phyloP scores from a whole-genome alignment of 768 basidiomycete species.

The Boletus rubropictus region DNA sequence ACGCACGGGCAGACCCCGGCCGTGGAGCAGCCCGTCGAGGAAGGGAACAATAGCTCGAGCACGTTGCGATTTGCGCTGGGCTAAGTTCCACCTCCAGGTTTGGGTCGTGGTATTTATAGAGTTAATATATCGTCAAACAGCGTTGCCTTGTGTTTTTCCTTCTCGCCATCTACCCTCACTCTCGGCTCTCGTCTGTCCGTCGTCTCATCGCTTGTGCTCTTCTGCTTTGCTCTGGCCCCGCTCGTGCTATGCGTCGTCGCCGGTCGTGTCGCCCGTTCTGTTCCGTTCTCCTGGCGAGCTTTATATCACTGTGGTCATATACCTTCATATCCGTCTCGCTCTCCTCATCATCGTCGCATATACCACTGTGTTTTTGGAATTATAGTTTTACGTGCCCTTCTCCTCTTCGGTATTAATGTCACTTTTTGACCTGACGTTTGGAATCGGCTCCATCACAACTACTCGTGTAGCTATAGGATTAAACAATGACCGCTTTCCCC shows the following conservation, averaged over 20 bases:
- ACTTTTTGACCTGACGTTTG: not conserved
- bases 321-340: not conserved
- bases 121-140: constrained; percentile 17
- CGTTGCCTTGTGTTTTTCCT: not conserved
- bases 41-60: constrained; percentile 23
- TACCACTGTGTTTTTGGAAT: constrained; percentile 6
- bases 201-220: not conserved
- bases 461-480: constrained; percentile 18
- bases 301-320: constrained; percentile 3
- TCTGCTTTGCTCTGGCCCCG: not conserved
- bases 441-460: not conserved
- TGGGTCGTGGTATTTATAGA: constrained; percentile 22
- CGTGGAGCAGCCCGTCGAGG: constrained; percentile 17
- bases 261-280: not conserved
- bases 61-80: constrained; percentile 30
- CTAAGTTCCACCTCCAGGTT: constrained; percentile 5
- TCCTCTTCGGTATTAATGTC: constrained; percentile 4
- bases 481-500: not conserved
- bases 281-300: constrained; percentile 10
- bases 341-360: not conserved
- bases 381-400: constrained; percentile 5
- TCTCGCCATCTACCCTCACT: not conserved
- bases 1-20: not conserved
- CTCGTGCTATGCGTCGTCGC: constrained; percentile 3
- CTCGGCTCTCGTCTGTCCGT: not conserved